A percentile compares a stretch with the other conserved stretches of the same genome.
Evolutionary conservation across 352 stramenopile species (phyloP).

Genomic region (Lagenidium giganteum): DNA sequence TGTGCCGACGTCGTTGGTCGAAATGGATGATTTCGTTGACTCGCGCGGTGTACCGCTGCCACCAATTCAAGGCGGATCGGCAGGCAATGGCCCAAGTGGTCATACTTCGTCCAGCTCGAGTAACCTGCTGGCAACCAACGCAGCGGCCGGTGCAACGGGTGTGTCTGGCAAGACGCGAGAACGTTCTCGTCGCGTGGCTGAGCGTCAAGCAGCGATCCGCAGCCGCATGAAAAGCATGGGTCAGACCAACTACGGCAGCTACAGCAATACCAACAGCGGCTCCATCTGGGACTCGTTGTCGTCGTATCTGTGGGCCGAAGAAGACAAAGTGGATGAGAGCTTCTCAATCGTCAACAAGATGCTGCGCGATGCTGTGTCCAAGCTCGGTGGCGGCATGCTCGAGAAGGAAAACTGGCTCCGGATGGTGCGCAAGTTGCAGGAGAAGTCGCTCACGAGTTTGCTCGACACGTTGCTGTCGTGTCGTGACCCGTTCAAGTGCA

Average conservation of each 20-base stretch:
- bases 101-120: constrained; percentile 5
- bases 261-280: constrained; percentile 30
- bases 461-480: constrained; percentile 59
- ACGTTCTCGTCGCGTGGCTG: constrained; percentile 53
- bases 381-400: constrained; percentile 54
- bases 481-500: constrained; percentile 65
- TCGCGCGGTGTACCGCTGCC: constrained; percentile 60
- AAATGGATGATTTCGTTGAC: constrained; percentile 81
- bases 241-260: constrained; percentile 32
- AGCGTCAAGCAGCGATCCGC: constrained; percentile 64
- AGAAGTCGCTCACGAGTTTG: constrained; percentile 46
- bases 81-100: too few relatives aligned
- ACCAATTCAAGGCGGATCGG: constrained; percentile 56
- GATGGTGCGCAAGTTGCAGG: constrained; percentile 55
- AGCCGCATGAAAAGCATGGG: constrained; percentile 66
- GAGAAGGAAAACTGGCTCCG: constrained; percentile 77
- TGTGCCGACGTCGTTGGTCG: constrained; percentile 60
- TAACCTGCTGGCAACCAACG: background rate
- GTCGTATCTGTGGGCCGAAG: constrained; percentile 65
- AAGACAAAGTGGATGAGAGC: constrained; percentile 59
- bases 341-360: constrained; percentile 67
- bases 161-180: constrained; percentile 69
- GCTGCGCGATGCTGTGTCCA: constrained; percentile 49
- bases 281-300: constrained; percentile 68
- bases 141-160: constrained; percentile 21